These are phyloP conservation scores for Coemansia pectinata DNA, from an alignment of 192 early-diverging fungal species.

Conservation along the genomic window DNA sequence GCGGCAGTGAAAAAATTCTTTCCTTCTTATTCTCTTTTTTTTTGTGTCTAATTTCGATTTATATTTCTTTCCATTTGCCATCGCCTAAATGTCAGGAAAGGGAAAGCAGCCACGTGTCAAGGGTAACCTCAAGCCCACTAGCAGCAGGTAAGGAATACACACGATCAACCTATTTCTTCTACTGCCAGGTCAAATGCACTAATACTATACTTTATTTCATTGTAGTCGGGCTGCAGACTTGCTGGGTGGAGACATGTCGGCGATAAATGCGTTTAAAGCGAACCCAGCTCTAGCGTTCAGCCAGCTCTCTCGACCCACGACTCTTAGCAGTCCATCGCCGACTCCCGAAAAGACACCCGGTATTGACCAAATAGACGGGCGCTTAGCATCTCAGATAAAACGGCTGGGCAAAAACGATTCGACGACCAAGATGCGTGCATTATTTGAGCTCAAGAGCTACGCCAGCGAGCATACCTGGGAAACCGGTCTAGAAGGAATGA, in stretches of 20 bases:
- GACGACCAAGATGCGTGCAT: conserved; percentile 81
- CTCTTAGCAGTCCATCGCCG: conserved; percentile 16
- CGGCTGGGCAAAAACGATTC: conserved; percentile 85
- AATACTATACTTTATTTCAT: background rate
- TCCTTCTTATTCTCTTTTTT: background rate
- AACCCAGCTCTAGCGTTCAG: conserved; percentile 65
- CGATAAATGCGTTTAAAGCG: conserved; percentile 52
- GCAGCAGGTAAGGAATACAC: conserved; percentile 68
- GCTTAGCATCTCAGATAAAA: conserved; percentile 76
- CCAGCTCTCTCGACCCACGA: conserved; percentile 60
- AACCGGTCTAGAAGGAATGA: conserved; percentile 33
- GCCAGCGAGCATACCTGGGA: conserved; percentile 55
- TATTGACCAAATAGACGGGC: conserved; percentile 59
- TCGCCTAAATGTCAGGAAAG: conserved; percentile 39
- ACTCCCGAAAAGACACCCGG: conserved; percentile 12
- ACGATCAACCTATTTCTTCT: background rate
- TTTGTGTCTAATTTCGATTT: background rate
- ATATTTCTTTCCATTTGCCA: background rate
- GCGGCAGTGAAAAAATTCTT: background rate
- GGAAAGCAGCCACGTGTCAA: conserved; percentile 72
- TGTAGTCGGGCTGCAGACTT: conserved; percentile 48
- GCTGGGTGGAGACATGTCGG: conserved; percentile 37
- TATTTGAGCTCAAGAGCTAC: conserved; percentile 79
- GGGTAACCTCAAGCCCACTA: conserved; percentile 82
- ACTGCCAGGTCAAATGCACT: background rate